Percentiles rank a stretch among this genome's conserved stretches.
phyloP scores from a whole-genome alignment of 768 basidiomycete species.

The Lentinula detonsa region DNA sequence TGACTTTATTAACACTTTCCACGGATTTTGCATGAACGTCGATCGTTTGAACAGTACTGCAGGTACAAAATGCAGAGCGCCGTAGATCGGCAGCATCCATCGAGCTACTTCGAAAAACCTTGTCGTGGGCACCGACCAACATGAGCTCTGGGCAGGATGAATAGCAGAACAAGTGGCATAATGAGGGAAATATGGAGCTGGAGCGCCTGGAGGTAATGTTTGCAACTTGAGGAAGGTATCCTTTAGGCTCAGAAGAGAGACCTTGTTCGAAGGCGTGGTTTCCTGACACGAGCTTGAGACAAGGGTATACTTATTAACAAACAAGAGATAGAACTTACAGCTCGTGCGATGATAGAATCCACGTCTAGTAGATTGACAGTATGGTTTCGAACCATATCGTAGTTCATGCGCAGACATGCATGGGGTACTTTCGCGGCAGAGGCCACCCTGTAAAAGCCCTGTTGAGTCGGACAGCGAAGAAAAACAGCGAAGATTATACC shows the following conservation, averaged over 20 bases:
- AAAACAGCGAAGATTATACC: constrained; percentile 33
- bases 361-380: constrained; percentile 51
- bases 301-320: not conserved
- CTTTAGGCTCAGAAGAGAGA: constrained; percentile 39
- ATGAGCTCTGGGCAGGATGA: constrained; percentile 68
- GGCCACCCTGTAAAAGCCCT: constrained; percentile 48
- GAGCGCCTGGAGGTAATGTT: constrained; percentile 17
- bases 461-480: not conserved
- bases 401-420: constrained; percentile 56
- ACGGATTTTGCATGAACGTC: constrained; percentile 59
- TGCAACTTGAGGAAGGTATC: constrained; percentile 19
- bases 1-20: constrained; percentile 57
- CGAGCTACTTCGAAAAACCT: constrained; percentile 77
- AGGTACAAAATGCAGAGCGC: constrained; percentile 87
- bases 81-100: constrained; percentile 83
- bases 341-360: constrained; percentile 42
- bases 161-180: constrained; percentile 66
- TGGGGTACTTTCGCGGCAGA: constrained; percentile 59
- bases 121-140: constrained; percentile 51
- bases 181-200: constrained; percentile 36
- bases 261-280: constrained; percentile 44
- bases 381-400: constrained; percentile 51
- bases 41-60: constrained; percentile 75
- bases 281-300: constrained; percentile 28
- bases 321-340: constrained; percentile 28